These are phyloP conservation scores for Umbelopsis sp. DNA, from an alignment of 192 early-diverging fungal genomes.

Conservation along the genomic window DNA sequence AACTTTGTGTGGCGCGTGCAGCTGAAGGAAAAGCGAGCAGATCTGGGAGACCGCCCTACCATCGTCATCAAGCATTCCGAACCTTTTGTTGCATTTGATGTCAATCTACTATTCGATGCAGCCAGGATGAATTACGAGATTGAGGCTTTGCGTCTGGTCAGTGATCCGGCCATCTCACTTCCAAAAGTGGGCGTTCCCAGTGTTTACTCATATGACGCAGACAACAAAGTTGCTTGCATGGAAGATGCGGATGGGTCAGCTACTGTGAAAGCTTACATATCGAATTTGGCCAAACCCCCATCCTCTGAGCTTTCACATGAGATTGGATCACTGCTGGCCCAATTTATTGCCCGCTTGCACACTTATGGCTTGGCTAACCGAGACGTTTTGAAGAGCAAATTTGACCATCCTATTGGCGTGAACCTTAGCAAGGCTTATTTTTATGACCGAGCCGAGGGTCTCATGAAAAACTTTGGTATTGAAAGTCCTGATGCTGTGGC, in stretches of 20 bases:
- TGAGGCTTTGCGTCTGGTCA: slow-evolving; percentile 26
- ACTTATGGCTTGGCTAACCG: slow-evolving; percentile 29
- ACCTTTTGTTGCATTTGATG: slow-evolving; percentile 26
- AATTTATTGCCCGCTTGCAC: slow-evolving; percentile 44
- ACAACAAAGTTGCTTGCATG: slow-evolving; percentile 36
- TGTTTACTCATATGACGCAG: slow-evolving; percentile 34
- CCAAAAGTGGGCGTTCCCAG: slow-evolving; percentile 33
- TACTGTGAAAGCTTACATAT: slow-evolving; percentile 36
- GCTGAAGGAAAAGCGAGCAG: slow-evolving; percentile 18
- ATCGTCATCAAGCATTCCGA: slow-evolving; percentile 38
- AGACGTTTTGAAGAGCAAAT: slow-evolving; percentile 31
- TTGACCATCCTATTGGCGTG: slow-evolving; percentile 33
- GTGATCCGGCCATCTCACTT: slow-evolving; percentile 30
- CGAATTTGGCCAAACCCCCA: slow-evolving; percentile 28
- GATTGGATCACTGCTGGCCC: slow-evolving; percentile 38
- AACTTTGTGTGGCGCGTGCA: slow-evolving; percentile 45
- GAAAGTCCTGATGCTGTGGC: slow-evolving; percentile 29
- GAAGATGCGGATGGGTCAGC: slow-evolving; percentile 38
- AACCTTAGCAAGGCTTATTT: slow-evolving; percentile 32
- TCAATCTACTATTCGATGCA: slow-evolving; percentile 26
- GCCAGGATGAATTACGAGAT: slow-evolving; percentile 40
- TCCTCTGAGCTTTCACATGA: slow-evolving; percentile 28
- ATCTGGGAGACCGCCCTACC: slow-evolving; percentile 26
- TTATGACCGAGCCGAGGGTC: slow-evolving; percentile 33
- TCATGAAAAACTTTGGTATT: slow-evolving; percentile 25